These are phyloP conservation scores for Penicillium ochrochloron DNA, from an alignment of 495 filamentous ascomycete species.

Conservation along the genomic window DNA sequence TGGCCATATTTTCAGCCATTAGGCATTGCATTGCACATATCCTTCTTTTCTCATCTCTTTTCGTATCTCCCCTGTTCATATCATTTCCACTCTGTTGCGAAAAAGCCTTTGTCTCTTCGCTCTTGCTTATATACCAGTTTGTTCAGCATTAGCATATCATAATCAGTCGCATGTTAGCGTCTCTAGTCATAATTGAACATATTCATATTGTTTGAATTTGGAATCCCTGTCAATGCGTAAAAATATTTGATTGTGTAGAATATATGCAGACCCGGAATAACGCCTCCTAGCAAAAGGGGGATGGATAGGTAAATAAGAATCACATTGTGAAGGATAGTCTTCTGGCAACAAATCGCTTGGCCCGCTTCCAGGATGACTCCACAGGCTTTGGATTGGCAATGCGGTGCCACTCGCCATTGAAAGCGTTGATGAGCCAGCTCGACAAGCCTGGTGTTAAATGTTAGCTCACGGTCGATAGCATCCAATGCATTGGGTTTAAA, in stretches of 20 bases:
- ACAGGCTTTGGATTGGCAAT: constrained; percentile 69
- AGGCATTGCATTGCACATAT: constrained; percentile 5
- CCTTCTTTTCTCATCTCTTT: not conserved
- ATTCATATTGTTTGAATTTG: not conserved
- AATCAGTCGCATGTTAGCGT: not conserved
- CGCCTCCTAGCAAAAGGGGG: constrained; percentile 7
- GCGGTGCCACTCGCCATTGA: constrained; percentile 93
- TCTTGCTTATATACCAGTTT: constrained; percentile 4
- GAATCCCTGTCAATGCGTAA: not conserved
- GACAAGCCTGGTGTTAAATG: constrained; percentile 64
- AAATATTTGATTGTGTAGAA: not conserved
- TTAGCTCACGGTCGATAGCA: not conserved
- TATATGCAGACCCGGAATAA: not conserved
- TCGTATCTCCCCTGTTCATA: not conserved
- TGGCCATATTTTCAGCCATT: constrained; percentile 25
- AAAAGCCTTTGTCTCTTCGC: not conserved
- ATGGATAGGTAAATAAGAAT: not conserved
- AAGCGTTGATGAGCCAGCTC: constrained; percentile 95
- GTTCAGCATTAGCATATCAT: not conserved
- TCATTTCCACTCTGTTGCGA: not conserved
- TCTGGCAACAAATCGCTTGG: constrained; percentile 29
- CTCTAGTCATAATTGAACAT: constrained; percentile 5
- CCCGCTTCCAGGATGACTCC: constrained; percentile 34
- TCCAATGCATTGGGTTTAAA: constrained; percentile 14
- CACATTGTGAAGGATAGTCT: constrained; percentile 12